A percentile compares a stretch with the other conserved stretches of the same genome.
These are phyloP conservation scores for Galerina marginata DNA, from an alignment of 768 basidiomycete species.

Conservation along the genomic window DNA sequence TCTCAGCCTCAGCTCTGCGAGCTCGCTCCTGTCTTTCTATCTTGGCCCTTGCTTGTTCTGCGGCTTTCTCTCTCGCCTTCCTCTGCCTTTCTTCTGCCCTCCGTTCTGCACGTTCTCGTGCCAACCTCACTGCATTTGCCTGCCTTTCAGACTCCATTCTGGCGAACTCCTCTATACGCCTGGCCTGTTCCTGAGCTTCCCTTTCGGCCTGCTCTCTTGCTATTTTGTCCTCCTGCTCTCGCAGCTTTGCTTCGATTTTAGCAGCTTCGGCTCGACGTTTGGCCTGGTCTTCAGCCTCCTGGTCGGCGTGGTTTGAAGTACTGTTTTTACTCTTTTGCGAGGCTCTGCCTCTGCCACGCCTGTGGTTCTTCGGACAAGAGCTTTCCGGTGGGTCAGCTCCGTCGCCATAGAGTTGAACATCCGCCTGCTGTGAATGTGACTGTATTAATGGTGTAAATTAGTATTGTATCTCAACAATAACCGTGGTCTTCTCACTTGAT, in stretches of 20 bases:
- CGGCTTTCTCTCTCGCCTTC: not conserved
- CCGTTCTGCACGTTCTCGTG: not conserved
- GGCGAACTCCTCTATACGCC: not conserved
- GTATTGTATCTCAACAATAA: not conserved
- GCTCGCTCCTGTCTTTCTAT: constrained; percentile 14
- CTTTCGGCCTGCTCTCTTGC: not conserved
- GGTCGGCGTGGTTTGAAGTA: too few species aligned
- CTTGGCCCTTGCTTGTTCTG: not conserved
- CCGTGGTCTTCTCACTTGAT: constrained; percentile 25
- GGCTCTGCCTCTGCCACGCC: too few species aligned
- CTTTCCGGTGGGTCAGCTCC: too few species aligned
- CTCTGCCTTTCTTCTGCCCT: not conserved
- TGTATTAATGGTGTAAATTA: not conserved
- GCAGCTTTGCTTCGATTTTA: not conserved
- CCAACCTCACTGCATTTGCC: not conserved
- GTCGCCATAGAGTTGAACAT: too few species aligned
- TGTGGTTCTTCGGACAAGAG: too few species aligned
- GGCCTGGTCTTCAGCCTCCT: too few species aligned
- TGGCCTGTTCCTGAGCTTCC: too few species aligned
- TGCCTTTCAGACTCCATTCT: not conserved
- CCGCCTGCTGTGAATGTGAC: too few species aligned
- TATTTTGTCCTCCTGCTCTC: not conserved
- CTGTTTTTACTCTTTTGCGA: too few species aligned
- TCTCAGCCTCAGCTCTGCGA: constrained; percentile 14
- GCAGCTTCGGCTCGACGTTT: not conserved